phyloP scores from a whole-genome alignment of 495 filamentous ascomycete genomes.

The Lasiosphaeris hirsuta region DNA sequence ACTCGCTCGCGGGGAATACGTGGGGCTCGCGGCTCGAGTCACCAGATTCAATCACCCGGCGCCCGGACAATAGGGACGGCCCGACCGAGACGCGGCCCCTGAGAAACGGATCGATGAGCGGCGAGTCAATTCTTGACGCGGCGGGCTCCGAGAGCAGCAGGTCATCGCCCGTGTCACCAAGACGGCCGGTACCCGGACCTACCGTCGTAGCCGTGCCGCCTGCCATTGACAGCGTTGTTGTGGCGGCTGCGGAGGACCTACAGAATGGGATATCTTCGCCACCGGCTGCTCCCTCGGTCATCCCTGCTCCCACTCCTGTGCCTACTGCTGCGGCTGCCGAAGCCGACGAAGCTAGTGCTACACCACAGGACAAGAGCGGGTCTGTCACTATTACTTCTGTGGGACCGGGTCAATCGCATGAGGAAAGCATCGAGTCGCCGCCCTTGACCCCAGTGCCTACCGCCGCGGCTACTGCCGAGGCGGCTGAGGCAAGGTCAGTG shows the following conservation, averaged over 20 bases:
- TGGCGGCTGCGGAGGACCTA: not conserved
- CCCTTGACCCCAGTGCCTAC: conserved; percentile 9
- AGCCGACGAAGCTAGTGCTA: no score
- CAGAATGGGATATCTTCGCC: no score
- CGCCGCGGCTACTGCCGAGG: conserved; percentile 13
- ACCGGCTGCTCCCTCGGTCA: no score
- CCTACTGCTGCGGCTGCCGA: no score
- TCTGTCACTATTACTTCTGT: not conserved
- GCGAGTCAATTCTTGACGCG: conserved; percentile 40
- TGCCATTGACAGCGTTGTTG: not conserved
- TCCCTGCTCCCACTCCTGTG: no score
- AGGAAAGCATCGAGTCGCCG: not conserved
- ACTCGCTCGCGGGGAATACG: not conserved
- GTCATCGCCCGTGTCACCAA: conserved; percentile 27
- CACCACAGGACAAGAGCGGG: not conserved
- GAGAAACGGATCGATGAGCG: conserved; percentile 33
- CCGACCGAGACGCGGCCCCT: conserved; percentile 24
- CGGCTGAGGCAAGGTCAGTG: conserved; percentile 1
- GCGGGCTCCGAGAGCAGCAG: conserved; percentile 29
- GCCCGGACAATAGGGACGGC: conserved; percentile 18
- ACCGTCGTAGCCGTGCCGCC: no score
- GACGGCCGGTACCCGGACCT: not conserved
- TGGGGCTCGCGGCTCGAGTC: conserved; percentile 8
- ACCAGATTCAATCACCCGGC: conserved; percentile 8
- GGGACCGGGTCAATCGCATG: not conserved